Evolutionary conservation across 257 asterid genomes (phyloP), one percentile per base, ranked within the genome.

Genomic region (Catharanthus roseus): DNA sequence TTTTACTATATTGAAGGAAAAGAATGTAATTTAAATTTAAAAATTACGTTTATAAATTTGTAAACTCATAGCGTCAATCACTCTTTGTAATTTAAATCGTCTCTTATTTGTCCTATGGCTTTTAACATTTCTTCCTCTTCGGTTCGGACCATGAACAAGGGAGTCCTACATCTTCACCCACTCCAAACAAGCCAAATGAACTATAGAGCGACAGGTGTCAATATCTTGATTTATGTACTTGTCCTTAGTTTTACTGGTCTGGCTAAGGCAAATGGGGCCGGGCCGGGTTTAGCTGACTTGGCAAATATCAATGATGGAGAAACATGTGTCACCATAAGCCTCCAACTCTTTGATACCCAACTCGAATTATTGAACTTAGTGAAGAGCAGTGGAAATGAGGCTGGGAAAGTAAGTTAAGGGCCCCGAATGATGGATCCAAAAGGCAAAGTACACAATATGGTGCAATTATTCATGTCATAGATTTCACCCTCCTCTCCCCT

Each of bases 281-380:
- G 66, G 45, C 49, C 60, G 77, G 66, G 45, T 42, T 29, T 49
- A 63, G 83, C 69, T 82, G 86, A 79, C 80, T 41, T 82, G 86
- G 87, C 81, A 74, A 69, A 55, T 67, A 47, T 80, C 84, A 89
- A 83, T 89, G 79, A 82, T 83, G 88, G 74, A 76, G 78, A 81
- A 82, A 81, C 88, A 89, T 81, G 89, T 84, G 88, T 76, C 80
- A 73, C 86, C 95, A 79, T 79, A 78, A 74, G 80, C 78, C 72
- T 78, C 84, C 80, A 85, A 42, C 47, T 77, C 77, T 69, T 63
- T 73, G 65, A 60, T 61, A 57, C 73, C 79, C 81, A 72, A 74
- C 74, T 71, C 81, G 61, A 73, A 80, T 72, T 77, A 74, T 74
- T 82, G 81, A 60, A 68, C 62, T 72, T 75, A 47, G 53, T 65